Percentiles rank a stretch among this genome's conserved stretches.
Conservation (phyloP, 768 basidiomycete species). For the Lactarius hatsudake region DNA sequence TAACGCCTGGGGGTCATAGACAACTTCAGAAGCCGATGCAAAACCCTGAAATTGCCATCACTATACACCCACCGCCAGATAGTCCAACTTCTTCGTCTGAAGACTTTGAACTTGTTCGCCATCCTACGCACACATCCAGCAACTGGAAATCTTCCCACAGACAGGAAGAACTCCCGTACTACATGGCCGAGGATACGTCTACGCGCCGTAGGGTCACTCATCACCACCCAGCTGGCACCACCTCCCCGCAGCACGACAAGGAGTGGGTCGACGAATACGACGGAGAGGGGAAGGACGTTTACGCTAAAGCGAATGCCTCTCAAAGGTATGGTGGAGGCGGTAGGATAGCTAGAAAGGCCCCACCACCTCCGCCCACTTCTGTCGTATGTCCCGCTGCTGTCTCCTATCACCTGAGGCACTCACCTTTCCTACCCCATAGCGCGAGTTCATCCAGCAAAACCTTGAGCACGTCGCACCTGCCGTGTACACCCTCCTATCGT, state of each 20-base stretch:
- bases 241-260: conserved; percentile 29
- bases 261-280: conserved; percentile 40
- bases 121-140: conserved; percentile 44
- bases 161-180: conserved; percentile 48
- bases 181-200: conserved; percentile 51
- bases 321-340: conserved; percentile 48
- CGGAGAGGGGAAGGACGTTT: conserved; percentile 68
- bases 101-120: conserved; percentile 69
- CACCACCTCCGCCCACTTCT: conserved; percentile 62
- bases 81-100: conserved; percentile 50
- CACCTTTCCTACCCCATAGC: conserved; percentile 38
- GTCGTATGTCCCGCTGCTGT: conserved; percentile 28
- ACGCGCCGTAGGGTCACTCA: conserved; percentile 43
- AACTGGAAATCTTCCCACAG: conserved; percentile 30
- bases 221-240: conserved; percentile 34
- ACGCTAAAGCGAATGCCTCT: conserved; percentile 42
- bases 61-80: conserved; percentile 60
- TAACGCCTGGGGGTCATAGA: not conserved
- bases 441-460: conserved; percentile 78
- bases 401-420: not conserved
- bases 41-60: conserved; percentile 64
- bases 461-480: conserved; percentile 73
- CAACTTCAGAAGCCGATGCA: conserved; percentile 45
- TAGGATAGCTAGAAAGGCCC: conserved; percentile 47
- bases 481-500: conserved; percentile 88